Base-by-base conservation (phyloP, 2,329 filamentous ascomycete species). In the Cyanodermella asteris region DNA sequence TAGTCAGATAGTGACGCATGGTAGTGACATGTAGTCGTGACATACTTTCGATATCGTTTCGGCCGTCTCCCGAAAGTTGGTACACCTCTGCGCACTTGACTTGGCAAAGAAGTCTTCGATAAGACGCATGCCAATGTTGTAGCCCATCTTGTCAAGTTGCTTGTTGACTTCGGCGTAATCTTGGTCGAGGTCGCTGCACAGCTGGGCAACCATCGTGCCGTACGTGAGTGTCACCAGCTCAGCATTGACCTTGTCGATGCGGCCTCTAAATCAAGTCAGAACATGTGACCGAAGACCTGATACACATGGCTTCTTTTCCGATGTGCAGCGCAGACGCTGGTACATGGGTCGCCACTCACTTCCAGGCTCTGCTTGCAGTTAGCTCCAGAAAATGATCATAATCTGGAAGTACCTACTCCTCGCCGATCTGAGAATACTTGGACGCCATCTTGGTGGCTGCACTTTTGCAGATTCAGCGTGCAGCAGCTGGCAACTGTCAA, bases 41-140 rank as follows among this genome's bases (percentile, higher is more conserved):
- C 22, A 22, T 47, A 84, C 82, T 61, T 84, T 87, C 20, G 84
- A 70, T 40, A 97, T 87, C 68, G 90, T 84, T 48, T 97, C 87
- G 20, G 87, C 84, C 5, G 87, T 94, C 48, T 97, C 87, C 30
- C 77, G 66, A 44, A 97, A 93, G 53, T 87, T 94, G 38, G 68
- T 62, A 50, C 87, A 97, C 35, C 81, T 65, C 38, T 80, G 77
- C 3, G 76, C 80, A 39, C 80, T 84, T 5, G 81, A 87, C 50
- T 93, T 94, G 40, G 87, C 87, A 11, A 97, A 68, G 43, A 93
- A 97, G 51, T 97, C 87, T 41, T 97, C 87, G 38, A 97, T 93
- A 36, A 97, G 55, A 18, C 87, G 76, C 43, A 94, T 61, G 15
- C 87, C 87, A 35, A 97, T 97, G 43, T 94, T 94, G 55, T 94